Evolutionary conservation across 768 basidiomycete species (phyloP), one percentile per base, ranked within the genome.

Genomic region (Boletus rubroflammeus): DNA sequence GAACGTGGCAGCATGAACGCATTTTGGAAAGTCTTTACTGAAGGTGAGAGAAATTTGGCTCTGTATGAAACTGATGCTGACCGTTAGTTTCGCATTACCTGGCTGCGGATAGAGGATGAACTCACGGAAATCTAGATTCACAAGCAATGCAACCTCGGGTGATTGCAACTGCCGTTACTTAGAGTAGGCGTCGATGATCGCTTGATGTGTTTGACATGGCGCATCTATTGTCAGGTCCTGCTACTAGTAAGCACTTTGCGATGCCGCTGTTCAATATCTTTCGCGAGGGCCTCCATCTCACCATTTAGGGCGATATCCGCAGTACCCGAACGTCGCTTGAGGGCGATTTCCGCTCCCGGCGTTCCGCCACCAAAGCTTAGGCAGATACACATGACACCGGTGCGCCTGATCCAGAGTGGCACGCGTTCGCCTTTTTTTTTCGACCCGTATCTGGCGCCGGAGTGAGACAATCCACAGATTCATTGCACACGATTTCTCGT

Each of bases 1-100:
- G 49, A 67, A 51, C 60, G 65, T 62, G 62, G 65, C 45, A 53
- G 36, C 60, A 19, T 6, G 35, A 25, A 34, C 23, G 41, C 35
- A 5, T 45, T 32, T 26, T n/a, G 7, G 28, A 39, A 58, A 29
- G 32, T 25, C 21, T 26, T 17, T 19, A 49, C 21, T n/a, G 6
- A 26, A 47, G 49, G 59, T 57, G 59, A 62, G 59, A 52, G 40
- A 36, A 39, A 34, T 25, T 25, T 25, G 17, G 14, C 5, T 10
- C 21, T 42, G 15, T 19, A 35, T 5, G n/a, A n/a, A 47, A 48
- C 17, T 19, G 17, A 34, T 47, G 17, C n/a, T 32, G 25, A 49
- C 32, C 6, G 26, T 15, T 34, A 8, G 44, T 26, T 26, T 19
- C 44, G 21, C 50, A 47, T n/a, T 21, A 25, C 13, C 17, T 32